Evolutionary conservation across 805 yeast genomes (phyloP).

Genomic region (Phaffomyces opuntiae): DNA sequence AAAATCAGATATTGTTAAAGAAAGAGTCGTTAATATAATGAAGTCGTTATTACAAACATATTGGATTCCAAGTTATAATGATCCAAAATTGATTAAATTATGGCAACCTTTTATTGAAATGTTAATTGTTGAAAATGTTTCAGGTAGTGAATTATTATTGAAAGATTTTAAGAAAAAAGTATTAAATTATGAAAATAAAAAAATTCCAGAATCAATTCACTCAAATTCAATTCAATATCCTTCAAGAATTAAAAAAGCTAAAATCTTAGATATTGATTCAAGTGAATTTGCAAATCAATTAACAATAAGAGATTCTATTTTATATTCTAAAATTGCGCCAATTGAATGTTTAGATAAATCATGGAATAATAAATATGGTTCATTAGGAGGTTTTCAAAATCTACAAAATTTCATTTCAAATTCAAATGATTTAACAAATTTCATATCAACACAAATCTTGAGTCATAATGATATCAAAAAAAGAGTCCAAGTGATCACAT

Average conservation of each 20-base stretch:
- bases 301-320: slow-evolving; percentile 66
- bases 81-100: slow-evolving; percentile 32
- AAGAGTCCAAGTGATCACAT: slow-evolving; percentile 63
- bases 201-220: neutral
- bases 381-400: slow-evolving; percentile 42
- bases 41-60: slow-evolving; percentile 57
- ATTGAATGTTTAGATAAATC: slow-evolving; percentile 71
- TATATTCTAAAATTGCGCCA: slow-evolving; percentile 60
- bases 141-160: slow-evolving; percentile 36
- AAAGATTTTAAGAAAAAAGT: slow-evolving; percentile 31
- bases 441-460: slow-evolving; percentile 71
- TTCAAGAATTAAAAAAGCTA: slow-evolving; percentile 31
- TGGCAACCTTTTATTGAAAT: slow-evolving; percentile 34
- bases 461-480: slow-evolving; percentile 53
- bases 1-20: slow-evolving; percentile 61
- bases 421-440: slow-evolving; percentile 78
- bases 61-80: slow-evolving; percentile 60
- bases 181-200: slow-evolving; percentile 4
- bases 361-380: slow-evolving; percentile 66
- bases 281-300: slow-evolving; percentile 78
- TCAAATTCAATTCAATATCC: slow-evolving; percentile 1
- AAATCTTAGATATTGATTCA: slow-evolving; percentile 62
- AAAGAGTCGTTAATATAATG: slow-evolving; percentile 60
- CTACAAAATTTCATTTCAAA: slow-evolving; percentile 60
- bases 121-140: slow-evolving; percentile 33